phyloP scores from a whole-genome alignment of 306 rosid genomes.

The Casuarina cunninghamiana region DNA sequence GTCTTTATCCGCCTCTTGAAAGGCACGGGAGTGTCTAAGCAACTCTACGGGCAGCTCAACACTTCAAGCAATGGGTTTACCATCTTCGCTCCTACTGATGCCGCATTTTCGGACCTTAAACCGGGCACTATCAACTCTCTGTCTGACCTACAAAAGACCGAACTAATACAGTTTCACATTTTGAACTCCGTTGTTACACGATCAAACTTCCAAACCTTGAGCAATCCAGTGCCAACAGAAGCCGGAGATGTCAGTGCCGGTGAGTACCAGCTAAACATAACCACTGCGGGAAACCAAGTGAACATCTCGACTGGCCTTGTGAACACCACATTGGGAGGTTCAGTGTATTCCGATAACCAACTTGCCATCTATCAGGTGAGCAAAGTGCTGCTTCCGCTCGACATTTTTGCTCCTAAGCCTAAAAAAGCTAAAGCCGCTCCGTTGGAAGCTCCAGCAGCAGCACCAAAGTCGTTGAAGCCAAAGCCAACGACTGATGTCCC shows the following conservation, averaged over 20 bases:
- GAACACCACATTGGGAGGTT: conserved; percentile 34
- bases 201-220: conserved; percentile 42
- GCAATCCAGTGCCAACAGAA: conserved; percentile 45
- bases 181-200: conserved; percentile 21
- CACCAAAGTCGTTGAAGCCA: conserved; percentile 7
- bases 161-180: conserved; percentile 41
- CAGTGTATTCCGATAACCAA: conserved; percentile 36
- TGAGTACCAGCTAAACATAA: conserved; percentile 39
- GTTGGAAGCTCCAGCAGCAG: conserved; percentile 1
- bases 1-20: conserved; percentile 38
- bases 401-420: conserved; percentile 31
- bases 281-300: conserved; percentile 35
- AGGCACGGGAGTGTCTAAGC: conserved; percentile 29
- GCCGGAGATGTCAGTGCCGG: conserved; percentile 29
- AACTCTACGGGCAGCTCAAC: conserved; percentile 37
- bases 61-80: conserved; percentile 30
- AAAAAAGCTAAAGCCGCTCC: not conserved
- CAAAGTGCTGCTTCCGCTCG: conserved; percentile 39
- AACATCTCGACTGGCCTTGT: conserved; percentile 42
- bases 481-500: not conserved
- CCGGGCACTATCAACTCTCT: conserved; percentile 39
- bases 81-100: conserved; percentile 38
- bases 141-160: conserved; percentile 29
- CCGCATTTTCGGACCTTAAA: conserved; percentile 37
- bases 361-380: conserved; percentile 37